Conservation (phyloP, 495 filamentous ascomycete genomes). For the Trichoderma orchidacearum region DNA sequence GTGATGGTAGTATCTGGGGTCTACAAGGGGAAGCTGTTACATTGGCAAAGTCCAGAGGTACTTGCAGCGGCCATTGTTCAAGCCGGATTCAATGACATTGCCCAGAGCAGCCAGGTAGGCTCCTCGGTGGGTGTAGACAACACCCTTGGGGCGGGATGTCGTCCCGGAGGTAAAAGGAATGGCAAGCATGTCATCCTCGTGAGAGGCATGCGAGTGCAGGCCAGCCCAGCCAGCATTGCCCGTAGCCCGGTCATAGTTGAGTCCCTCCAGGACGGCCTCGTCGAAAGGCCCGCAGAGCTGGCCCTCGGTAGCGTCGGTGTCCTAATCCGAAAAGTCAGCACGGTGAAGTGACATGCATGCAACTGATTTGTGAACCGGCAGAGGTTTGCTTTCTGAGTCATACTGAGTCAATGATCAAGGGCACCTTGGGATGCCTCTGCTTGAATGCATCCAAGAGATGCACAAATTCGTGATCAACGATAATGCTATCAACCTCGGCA, state of each 20-base stretch:
- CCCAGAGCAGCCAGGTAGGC: conserved; percentile 72
- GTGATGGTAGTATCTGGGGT: background rate
- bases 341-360: background rate
- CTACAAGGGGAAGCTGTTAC: conserved; percentile 16
- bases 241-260: conserved; percentile 48
- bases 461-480: conserved; percentile 70
- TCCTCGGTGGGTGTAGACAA: conserved; percentile 81
- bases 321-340: conserved; percentile 23
- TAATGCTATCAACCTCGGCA: conserved; percentile 72
- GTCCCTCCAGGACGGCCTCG: conserved; percentile 66
- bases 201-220: conserved; percentile 47
- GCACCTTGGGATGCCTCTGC: conserved; percentile 40
- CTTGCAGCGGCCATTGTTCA: conserved; percentile 47
- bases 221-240: conserved; percentile 65
- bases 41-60: conserved; percentile 92
- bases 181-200: conserved; percentile 75
- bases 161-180: conserved; percentile 81
- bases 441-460: conserved; percentile 53
- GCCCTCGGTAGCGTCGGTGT: conserved; percentile 68
- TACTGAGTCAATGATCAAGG: conserved; percentile 57
- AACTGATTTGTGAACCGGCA: background rate
- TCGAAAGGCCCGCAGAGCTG: conserved; percentile 70
- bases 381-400: conserved; percentile 2
- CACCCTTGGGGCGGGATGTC: conserved; percentile 84
- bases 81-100: conserved; percentile 83